Percentiles rank a stretch among this genome's conserved stretches.
These are phyloP conservation scores for Bryoglossum gracile DNA, from an alignment of 495 filamentous ascomycete genomes.

Conservation along the genomic window DNA sequence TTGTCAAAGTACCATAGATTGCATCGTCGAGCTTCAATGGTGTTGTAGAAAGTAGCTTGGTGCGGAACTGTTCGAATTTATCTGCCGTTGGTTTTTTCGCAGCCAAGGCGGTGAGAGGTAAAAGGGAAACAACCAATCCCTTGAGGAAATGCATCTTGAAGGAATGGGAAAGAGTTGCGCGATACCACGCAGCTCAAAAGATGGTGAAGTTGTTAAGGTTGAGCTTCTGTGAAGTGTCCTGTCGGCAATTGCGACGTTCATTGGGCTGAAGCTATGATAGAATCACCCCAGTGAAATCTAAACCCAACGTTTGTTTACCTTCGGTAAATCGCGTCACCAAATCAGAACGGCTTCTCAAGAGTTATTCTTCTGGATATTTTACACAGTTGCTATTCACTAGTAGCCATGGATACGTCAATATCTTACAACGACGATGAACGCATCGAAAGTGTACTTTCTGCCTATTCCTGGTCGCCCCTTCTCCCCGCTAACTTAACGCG, in stretches of 20 bases:
- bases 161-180: neutral
- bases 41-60: slow-evolving; percentile 54
- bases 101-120: slow-evolving; percentile 48
- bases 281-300: too few relatives aligned
- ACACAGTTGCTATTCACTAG: neutral
- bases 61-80: slow-evolving; percentile 60
- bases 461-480: neutral
- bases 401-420: slow-evolving; percentile 21
- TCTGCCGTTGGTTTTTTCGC: slow-evolving; percentile 48
- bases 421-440: slow-evolving; percentile 18
- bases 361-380: too few relatives aligned
- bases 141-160: slow-evolving; percentile 50
- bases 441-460: slow-evolving; percentile 16
- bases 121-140: slow-evolving; percentile 40
- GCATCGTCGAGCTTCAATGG: slow-evolving; percentile 71
- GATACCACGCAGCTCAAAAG: too few relatives aligned
- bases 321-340: neutral
- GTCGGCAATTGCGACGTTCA: too few relatives aligned
- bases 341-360: too few relatives aligned
- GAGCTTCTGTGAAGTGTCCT: too few relatives aligned
- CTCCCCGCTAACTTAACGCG: neutral
- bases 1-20: slow-evolving; percentile 66
- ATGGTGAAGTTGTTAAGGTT: too few relatives aligned
- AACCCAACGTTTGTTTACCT: too few relatives aligned
- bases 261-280: too few relatives aligned